phyloP scores from a whole-genome alignment of 257 asterid genomes.

The Eucommia ulmoides region DNA sequence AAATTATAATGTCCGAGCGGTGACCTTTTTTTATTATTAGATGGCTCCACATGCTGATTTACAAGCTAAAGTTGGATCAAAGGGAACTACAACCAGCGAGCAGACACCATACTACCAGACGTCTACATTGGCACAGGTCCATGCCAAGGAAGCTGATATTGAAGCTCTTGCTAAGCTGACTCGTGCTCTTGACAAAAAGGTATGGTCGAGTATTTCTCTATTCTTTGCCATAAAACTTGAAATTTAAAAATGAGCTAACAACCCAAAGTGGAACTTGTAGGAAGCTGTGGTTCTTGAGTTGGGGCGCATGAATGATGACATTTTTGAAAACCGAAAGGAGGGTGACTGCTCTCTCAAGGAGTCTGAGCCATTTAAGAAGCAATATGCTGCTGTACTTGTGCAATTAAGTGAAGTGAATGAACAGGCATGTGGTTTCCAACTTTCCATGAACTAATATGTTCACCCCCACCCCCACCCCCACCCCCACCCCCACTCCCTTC shows the following conservation, averaged over 20 bases:
- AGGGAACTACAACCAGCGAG: slow-evolving; percentile 26
- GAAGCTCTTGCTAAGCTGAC: slow-evolving; percentile 72
- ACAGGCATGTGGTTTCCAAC: slow-evolving; percentile 38
- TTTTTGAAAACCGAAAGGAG: slow-evolving; percentile 38
- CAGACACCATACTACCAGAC: slow-evolving; percentile 33
- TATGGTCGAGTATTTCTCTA: too few relatives aligned
- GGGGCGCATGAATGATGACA: slow-evolving; percentile 73
- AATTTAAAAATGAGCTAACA: slow-evolving; percentile 12
- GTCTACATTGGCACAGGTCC: slow-evolving; percentile 34
- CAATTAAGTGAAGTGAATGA: slow-evolving; percentile 66
- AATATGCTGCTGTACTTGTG: slow-evolving; percentile 67
- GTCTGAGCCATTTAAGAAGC: slow-evolving; percentile 67
- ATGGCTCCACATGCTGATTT: too few relatives aligned
- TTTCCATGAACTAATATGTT: slow-evolving; percentile 8
- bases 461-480: too few relatives aligned
- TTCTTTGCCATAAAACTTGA: too few relatives aligned
- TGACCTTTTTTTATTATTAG: slow-evolving; percentile 18
- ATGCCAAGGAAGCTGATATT: slow-evolving; percentile 89
- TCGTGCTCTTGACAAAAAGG: slow-evolving; percentile 92
- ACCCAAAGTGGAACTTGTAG: slow-evolving; percentile 40
- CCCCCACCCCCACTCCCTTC: too few relatives aligned
- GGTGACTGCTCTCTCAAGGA: slow-evolving; percentile 52
- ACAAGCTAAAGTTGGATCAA: slow-evolving; percentile 26
- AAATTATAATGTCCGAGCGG: background rate
- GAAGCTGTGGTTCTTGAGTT: slow-evolving; percentile 79